These are phyloP conservation scores for Malus fusca DNA, from an alignment of 306 rosid genomes.

Conservation along the genomic window DNA sequence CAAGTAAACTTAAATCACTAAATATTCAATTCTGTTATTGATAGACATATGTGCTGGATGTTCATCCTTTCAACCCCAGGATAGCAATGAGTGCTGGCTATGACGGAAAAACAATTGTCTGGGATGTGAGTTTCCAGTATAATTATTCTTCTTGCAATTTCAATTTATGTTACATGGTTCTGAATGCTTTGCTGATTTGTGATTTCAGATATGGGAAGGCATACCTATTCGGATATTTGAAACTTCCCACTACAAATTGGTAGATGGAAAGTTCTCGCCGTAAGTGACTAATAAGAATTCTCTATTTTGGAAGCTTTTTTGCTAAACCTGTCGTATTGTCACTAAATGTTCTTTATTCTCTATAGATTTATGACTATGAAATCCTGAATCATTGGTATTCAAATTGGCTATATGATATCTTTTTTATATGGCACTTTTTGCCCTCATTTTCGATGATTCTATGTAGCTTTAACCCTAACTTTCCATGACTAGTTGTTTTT, in stretches of 20 bases:
- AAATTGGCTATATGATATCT: neutral
- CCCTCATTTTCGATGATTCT: neutral
- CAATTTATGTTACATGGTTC: constrained; percentile 4
- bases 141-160: constrained; percentile 13
- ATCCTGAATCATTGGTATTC: neutral
- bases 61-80: constrained; percentile 97
- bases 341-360: neutral
- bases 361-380: neutral
- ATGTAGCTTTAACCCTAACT: neutral
- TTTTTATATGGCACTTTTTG: neutral
- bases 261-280: constrained; percentile 99
- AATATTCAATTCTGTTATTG: constrained; percentile 18
- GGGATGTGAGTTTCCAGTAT: constrained; percentile 84
- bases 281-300: constrained; percentile 39
- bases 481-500: neutral
- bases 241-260: constrained; percentile 79
- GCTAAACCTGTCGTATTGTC: neutral
- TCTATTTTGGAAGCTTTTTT: neutral
- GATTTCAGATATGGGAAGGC: constrained; percentile 94
- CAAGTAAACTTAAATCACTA: constrained; percentile 8
- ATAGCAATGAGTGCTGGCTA: constrained; percentile 99
- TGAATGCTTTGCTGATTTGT: constrained; percentile 16
- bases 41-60: constrained; percentile 97
- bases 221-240: constrained; percentile 69
- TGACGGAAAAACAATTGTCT: constrained; percentile 91